Evolutionary conservation across 768 basidiomycete species (phyloP).

Genomic region (Kwoniella mangroviensis): DNA sequence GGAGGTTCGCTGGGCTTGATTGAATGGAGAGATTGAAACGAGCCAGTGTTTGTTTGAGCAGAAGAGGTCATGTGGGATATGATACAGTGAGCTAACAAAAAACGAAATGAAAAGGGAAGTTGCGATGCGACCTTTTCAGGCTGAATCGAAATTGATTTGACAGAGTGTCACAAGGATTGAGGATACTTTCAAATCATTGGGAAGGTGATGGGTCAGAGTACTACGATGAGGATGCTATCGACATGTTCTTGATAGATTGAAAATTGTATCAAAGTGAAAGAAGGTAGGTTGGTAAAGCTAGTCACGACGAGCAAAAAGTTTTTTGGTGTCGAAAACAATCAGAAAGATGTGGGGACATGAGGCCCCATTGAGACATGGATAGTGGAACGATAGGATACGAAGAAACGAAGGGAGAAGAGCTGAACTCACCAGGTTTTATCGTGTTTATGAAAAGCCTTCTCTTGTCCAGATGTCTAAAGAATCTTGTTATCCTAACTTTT

Average conservation of each 20-base stretch:
- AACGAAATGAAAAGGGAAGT: not conserved
- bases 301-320: too few relatives aligned
- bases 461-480: not conserved
- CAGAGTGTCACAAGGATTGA: not conserved
- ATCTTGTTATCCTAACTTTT: not conserved
- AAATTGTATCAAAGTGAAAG: too few relatives aligned
- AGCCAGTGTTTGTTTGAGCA: not conserved
- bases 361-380: too few relatives aligned
- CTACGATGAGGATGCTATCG: not conserved
- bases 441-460: not conserved
- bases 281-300: too few relatives aligned
- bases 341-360: too few relatives aligned
- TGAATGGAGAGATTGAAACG: constrained; percentile 1
- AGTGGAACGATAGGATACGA: too few relatives aligned
- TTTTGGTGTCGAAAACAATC: too few relatives aligned
- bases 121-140: not conserved
- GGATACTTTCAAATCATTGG: too few relatives aligned
- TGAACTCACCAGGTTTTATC: not conserved
- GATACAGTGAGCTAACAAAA: constrained; percentile 3
- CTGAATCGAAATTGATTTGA: constrained; percentile 7
- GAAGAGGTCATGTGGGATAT: constrained; percentile 16
- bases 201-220: not conserved
- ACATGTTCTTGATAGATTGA: too few relatives aligned
- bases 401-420: too few relatives aligned
- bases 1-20: constrained; percentile 11